A percentile compares a stretch with the other conserved stretches of the same genome.
These are phyloP conservation scores for Euphorbia lathyris DNA, from an alignment of 345 rosid genomes.

Conservation along the genomic window DNA sequence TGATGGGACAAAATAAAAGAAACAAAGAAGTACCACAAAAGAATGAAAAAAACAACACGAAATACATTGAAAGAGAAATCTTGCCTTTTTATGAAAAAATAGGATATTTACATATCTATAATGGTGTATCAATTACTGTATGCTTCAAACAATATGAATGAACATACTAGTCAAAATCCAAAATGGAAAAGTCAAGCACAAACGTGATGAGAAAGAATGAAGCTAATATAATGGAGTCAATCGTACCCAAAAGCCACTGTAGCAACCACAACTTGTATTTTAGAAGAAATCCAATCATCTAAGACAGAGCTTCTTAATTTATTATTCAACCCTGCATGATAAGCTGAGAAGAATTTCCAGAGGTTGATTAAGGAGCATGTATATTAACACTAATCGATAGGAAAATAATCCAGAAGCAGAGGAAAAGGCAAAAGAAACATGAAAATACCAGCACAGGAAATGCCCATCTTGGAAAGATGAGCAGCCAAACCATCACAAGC, in stretches of 20 bases:
- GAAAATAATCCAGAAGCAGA: not conserved
- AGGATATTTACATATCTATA: not conserved
- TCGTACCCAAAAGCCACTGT: constrained; percentile 97
- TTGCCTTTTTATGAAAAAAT: not conserved
- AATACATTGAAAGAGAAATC: not conserved
- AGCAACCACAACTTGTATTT: constrained; percentile 92
- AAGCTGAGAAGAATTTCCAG: constrained; percentile 50
- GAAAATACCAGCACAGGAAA: constrained; percentile 77
- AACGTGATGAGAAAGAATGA: not conserved
- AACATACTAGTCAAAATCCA: not conserved
- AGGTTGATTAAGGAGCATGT: constrained; percentile 7
- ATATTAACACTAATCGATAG: not conserved
- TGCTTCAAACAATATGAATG: not conserved
- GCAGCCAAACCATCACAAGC: constrained; percentile 81
- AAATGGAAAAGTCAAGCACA: not conserved
- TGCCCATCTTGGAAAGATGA: constrained; percentile 66
- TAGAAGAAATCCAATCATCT: constrained; percentile 91
- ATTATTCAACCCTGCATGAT: constrained; percentile 87
- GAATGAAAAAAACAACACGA: not conserved
- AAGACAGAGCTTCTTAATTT: constrained; percentile 74
- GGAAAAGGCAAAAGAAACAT: not conserved
- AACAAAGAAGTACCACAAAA: not conserved
- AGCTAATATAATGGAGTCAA: constrained; percentile 13
- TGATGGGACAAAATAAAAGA: constrained; percentile 15
- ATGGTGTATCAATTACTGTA: not conserved